phyloP scores from a whole-genome alignment of 2,329 filamentous ascomycete genomes.

The Microcyclospora pomicola region DNA sequence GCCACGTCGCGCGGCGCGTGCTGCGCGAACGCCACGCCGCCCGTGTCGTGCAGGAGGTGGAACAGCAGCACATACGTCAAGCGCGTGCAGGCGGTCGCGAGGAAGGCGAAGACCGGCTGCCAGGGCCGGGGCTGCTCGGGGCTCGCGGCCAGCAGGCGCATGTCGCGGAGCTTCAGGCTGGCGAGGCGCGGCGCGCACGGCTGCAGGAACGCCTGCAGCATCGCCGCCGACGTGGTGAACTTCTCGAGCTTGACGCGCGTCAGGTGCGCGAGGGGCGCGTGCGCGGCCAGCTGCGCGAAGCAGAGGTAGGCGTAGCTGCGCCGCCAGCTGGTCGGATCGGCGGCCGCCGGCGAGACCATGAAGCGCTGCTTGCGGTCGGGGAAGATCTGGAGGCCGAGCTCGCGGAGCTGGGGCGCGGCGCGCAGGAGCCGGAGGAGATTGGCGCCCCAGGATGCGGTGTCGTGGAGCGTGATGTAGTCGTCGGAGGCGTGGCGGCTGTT shows the following conservation, averaged over 20 bases:
- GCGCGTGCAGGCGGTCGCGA: constrained; percentile 7
- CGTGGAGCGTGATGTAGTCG: constrained; percentile 1
- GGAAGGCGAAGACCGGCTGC: constrained; percentile 14
- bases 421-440: constrained; percentile 12
- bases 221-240: constrained; percentile 11
- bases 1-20: constrained; percentile 6
- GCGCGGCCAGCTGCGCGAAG: constrained; percentile 6
- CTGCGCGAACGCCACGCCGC: constrained; percentile 14
- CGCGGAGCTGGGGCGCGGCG: constrained; percentile 11
- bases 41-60: constrained; percentile 13
- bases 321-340: constrained; percentile 11
- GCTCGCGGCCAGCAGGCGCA: constrained; percentile 12
- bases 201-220: constrained; percentile 10
- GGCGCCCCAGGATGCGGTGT: constrained; percentile 1
- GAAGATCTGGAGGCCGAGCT: constrained; percentile 18
- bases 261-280: constrained; percentile 8
- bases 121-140: constrained; percentile 10
- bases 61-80: constrained; percentile 18
- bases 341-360: constrained; percentile 8
- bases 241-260: constrained; percentile 20
- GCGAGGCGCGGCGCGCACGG: constrained; percentile 9
- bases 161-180: constrained; percentile 19
- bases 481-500: constrained; percentile 3
- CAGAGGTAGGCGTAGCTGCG: constrained; percentile 12
- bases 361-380: constrained; percentile 11